Percentiles rank a stretch among this genome's conserved stretches.
phyloP scores from a whole-genome alignment of 768 basidiomycete species.

The Rhodotorula paludigena region DNA sequence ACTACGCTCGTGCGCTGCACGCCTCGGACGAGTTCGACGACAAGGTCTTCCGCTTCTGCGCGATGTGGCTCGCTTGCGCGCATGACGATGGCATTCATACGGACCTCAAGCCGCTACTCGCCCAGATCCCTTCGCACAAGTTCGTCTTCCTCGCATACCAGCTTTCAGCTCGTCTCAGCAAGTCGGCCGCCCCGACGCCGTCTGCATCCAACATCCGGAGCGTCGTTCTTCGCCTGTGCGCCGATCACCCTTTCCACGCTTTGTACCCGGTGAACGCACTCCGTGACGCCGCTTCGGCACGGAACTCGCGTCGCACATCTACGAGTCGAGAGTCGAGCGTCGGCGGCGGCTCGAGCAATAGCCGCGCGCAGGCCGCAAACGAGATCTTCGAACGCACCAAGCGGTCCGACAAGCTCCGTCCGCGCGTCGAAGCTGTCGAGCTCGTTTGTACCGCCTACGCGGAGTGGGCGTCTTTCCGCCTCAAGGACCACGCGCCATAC shows the following conservation, averaged over 20 bases:
- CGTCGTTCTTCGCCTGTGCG: conserved; percentile 65
- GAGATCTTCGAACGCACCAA: conserved; percentile 31
- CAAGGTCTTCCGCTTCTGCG: conserved; percentile 74
- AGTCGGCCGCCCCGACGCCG: conserved; percentile 44
- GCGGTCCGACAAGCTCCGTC: neutral
- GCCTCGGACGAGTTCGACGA: conserved; percentile 69
- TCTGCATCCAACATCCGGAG: conserved; percentile 61
- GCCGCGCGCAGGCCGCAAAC: conserved; percentile 36
- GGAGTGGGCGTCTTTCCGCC: conserved; percentile 36
- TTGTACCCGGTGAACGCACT: conserved; percentile 84
- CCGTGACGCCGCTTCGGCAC: conserved; percentile 33
- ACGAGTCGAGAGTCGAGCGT: neutral
- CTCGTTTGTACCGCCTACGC: conserved; percentile 33
- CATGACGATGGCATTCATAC: conserved; percentile 53
- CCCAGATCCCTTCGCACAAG: conserved; percentile 73
- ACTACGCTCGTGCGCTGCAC: conserved; percentile 74
- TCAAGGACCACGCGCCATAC: neutral
- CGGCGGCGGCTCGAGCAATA: neutral
- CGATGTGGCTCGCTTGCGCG: conserved; percentile 88
- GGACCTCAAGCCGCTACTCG: conserved; percentile 47
- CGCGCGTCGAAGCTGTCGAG: conserved; percentile 33
- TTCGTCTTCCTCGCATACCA: conserved; percentile 90
- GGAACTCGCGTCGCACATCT: conserved; percentile 23
- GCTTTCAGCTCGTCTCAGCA: conserved; percentile 78
- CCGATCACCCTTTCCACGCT: conserved; percentile 89